Evolutionary conservation across 345 rosid species (phyloP).

Genomic region (Euphorbia lathyris): DNA sequence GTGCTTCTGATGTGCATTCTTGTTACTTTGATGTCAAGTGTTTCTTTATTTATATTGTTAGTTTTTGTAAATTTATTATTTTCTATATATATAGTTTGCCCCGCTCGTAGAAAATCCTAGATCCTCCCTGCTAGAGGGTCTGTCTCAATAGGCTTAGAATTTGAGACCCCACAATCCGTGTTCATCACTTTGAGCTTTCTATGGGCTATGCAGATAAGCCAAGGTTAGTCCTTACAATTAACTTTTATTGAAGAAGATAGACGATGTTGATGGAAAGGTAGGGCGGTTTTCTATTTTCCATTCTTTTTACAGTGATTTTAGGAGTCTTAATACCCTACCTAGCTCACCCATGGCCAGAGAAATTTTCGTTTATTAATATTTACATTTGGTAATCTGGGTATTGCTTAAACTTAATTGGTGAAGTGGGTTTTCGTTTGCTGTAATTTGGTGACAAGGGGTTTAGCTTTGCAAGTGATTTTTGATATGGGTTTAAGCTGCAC

Average conservation of each 20-base stretch:
- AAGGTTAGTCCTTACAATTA: not conserved
- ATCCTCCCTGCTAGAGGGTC: too few species aligned
- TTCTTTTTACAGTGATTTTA: conserved; percentile 2
- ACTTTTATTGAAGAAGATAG: not conserved
- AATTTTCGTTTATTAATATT: too few species aligned
- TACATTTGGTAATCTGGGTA: too few species aligned
- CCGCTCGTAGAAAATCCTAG: too few species aligned
- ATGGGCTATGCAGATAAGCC: not conserved
- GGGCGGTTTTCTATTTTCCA: not conserved
- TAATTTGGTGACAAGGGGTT: conserved; percentile 26
- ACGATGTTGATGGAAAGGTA: conserved; percentile 2
- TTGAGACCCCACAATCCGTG: conserved; percentile 52
- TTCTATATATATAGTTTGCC: too few species aligned
- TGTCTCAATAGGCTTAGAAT: conserved; percentile 23
- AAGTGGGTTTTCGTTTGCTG: conserved; percentile 19
- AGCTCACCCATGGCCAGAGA: too few species aligned
- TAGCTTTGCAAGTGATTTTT: conserved; percentile 6
- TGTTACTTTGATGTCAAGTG: too few species aligned
- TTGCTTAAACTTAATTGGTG: conserved; percentile 9
- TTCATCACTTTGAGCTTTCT: conserved; percentile 17
- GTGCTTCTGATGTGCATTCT: too few species aligned
- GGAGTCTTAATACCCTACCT: conserved; percentile 2
- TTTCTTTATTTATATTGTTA: too few species aligned
- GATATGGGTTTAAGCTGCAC: too few species aligned
- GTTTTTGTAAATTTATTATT: too few species aligned